Evolutionary conservation across 1,284 basidiomycete genomes (phyloP).

Genomic region (Malassezia japonica): DNA sequence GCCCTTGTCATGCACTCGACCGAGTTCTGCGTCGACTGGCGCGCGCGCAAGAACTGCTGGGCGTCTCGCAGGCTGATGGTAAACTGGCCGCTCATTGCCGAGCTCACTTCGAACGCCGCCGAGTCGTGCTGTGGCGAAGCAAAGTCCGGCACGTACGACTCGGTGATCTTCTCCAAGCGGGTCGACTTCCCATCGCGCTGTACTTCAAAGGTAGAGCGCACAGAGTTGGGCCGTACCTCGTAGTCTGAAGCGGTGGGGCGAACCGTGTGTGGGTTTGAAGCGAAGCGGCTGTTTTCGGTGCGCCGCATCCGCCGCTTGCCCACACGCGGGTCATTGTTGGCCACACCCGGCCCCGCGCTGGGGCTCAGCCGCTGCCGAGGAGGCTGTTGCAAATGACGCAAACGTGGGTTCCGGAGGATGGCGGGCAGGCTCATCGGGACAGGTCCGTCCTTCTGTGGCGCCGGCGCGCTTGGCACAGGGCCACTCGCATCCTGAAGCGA

Average conservation of each 20-base stretch:
- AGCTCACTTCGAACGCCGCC: conserved; percentile 17
- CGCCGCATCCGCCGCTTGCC: conserved; percentile 13
- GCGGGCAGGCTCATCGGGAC: conserved; percentile 15
- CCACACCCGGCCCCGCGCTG: not conserved
- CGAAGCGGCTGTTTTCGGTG: conserved; percentile 20
- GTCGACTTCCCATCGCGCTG: not conserved
- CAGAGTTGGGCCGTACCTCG: conserved; percentile 23
- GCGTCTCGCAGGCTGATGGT: conserved; percentile 28
- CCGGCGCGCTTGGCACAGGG: too few species aligned
- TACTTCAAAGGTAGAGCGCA: conserved; percentile 24
- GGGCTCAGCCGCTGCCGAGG: not conserved
- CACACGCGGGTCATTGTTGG: not conserved
- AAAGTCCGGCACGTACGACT: not conserved
- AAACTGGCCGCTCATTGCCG: conserved; percentile 28
- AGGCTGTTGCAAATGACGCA: conserved; percentile 3
- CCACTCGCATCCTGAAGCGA: too few species aligned
- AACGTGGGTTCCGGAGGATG: conserved; percentile 12
- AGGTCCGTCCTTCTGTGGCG: conserved; percentile 9
- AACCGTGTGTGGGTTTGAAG: conserved; percentile 28
- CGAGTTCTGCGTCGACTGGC: not conserved
- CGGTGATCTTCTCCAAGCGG: not conserved
- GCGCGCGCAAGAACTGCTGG: conserved; percentile 21
- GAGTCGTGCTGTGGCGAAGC: conserved; percentile 8
- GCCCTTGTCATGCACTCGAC: not conserved
- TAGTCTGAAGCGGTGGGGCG: conserved; percentile 29